phyloP scores from a whole-genome alignment of 176 grass and related monocot species.

The Zea luxurians region DNA sequence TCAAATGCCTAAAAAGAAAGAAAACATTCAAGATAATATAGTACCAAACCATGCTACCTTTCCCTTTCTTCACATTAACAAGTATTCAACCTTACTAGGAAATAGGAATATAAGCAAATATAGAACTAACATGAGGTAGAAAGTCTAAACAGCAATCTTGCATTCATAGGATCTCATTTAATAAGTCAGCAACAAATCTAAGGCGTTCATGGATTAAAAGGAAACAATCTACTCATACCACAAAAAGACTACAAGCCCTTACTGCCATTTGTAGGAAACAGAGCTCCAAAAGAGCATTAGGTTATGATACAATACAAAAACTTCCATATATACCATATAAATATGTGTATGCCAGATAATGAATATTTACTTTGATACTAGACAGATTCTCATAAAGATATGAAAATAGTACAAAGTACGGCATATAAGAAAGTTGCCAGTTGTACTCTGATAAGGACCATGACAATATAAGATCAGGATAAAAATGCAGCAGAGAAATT shows the following conservation, averaged over 20 bases:
- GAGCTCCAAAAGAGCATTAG: neutral
- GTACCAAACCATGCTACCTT: neutral
- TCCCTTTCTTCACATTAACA: constrained; percentile 4
- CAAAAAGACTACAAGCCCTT: neutral
- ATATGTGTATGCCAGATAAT: neutral
- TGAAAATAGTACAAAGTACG: neutral
- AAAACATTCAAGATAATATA: constrained; percentile 9
- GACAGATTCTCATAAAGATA: constrained; percentile 26
- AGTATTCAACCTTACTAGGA: neutral
- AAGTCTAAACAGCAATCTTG: neutral
- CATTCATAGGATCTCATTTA: neutral
- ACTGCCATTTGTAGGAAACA: neutral
- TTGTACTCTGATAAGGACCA: neutral
- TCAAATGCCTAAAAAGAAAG: constrained; percentile 72
- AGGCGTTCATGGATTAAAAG: neutral
- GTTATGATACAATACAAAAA: constrained; percentile 19
- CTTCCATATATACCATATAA: neutral
- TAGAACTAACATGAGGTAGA: neutral
- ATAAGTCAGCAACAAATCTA: neutral
- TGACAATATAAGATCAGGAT: neutral
- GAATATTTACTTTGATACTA: neutral
- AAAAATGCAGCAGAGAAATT: constrained; percentile 1
- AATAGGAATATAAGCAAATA: neutral
- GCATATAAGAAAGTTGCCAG: neutral
- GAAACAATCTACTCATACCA: neutral